phyloP scores from a whole-genome alignment of 345 rosid species.

The Firmiana major region DNA sequence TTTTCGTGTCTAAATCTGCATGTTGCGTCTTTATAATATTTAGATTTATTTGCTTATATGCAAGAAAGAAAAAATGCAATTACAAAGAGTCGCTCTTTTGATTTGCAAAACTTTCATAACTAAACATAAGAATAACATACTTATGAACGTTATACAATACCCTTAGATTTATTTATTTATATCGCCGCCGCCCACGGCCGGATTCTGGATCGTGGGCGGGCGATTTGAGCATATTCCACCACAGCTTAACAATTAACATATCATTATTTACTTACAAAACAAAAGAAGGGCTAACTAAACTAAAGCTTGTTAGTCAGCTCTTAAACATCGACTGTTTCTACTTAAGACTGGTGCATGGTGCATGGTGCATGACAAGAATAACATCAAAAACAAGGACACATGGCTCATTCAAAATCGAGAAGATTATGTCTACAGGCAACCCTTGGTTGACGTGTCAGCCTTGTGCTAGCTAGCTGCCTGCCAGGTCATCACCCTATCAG shows the following conservation, averaged over 20 bases:
- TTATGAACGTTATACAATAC: background rate
- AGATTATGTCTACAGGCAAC: conserved; percentile 31
- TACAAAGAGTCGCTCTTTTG: no score
- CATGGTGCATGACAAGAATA: background rate
- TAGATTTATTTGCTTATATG: no score
- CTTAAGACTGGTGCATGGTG: background rate
- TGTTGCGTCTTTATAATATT: no score
- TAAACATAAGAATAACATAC: no score
- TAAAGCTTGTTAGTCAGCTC: background rate
- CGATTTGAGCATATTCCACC: background rate
- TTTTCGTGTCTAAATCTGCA: no score
- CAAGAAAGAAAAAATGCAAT: no score
- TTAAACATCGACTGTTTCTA: background rate
- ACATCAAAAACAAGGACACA: conserved; percentile 1
- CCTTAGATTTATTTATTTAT: background rate
- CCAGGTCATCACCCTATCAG: conserved; percentile 15
- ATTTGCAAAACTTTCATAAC: no score
- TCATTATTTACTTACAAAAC: background rate
- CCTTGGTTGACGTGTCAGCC: background rate
- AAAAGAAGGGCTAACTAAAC: background rate
- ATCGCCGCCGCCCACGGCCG: background rate
- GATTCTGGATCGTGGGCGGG: background rate
- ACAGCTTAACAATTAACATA: background rate
- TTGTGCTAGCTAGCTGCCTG: background rate
- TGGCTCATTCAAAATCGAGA: background rate